These are phyloP conservation scores for Datura wrightii DNA, from an alignment of 257 asterid genomes.

Conservation along the genomic window DNA sequence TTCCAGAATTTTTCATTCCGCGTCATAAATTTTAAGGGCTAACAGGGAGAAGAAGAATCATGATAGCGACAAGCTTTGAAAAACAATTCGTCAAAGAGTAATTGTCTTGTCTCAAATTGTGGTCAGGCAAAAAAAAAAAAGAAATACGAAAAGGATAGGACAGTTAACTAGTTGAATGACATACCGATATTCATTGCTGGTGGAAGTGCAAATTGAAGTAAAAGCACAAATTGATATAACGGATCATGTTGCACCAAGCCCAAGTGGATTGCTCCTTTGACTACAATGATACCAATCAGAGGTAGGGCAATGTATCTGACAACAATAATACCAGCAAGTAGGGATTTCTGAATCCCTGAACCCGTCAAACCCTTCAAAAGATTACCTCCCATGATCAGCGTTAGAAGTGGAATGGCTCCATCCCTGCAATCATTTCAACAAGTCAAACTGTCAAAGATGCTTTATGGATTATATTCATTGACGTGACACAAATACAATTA, in stretches of 20 bases:
- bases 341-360: slow-evolving; percentile 58
- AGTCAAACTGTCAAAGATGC: background rate
- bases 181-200: slow-evolving; percentile 94
- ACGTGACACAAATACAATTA: background rate
- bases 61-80: background rate
- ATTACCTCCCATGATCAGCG: slow-evolving; percentile 87
- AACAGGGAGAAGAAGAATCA: background rate
- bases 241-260: slow-evolving; percentile 68
- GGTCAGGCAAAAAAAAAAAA: background rate
- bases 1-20: background rate
- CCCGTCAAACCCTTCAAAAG: slow-evolving; percentile 74
- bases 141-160: background rate
- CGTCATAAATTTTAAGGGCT: background rate
- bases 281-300: slow-evolving; percentile 63
- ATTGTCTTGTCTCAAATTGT: background rate
- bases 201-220: slow-evolving; percentile 84
- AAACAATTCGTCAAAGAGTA: no score
- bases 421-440: slow-evolving; percentile 57
- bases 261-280: slow-evolving; percentile 60
- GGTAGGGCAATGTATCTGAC: slow-evolving; percentile 77
- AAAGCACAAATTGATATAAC: slow-evolving; percentile 72
- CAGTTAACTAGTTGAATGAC: slow-evolving; percentile 11
- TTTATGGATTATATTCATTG: slow-evolving; percentile 14
- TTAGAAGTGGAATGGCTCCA: slow-evolving; percentile 85
- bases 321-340: slow-evolving; percentile 58